These are phyloP conservation scores for Ophiostoma populinum DNA, from an alignment of 2,329 filamentous ascomycete species.

Conservation along the genomic window DNA sequence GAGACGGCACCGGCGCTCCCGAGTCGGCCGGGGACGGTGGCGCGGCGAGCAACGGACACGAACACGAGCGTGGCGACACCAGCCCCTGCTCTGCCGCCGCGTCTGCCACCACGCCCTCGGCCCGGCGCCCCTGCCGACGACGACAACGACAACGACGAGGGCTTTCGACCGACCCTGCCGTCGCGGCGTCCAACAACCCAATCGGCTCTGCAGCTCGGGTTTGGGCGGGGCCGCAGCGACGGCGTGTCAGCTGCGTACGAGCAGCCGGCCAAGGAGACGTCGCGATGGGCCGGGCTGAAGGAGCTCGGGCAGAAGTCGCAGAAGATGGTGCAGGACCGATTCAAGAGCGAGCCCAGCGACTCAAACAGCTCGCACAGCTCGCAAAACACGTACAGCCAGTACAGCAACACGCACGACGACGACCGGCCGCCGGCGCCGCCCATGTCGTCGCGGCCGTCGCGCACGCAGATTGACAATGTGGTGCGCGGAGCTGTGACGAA, in stretches of 20 bases:
- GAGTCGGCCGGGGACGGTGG: conserved; percentile 2
- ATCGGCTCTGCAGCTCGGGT: conserved; percentile 16
- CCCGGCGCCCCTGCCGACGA: conserved; percentile 13
- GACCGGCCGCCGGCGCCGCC: conserved; percentile 35
- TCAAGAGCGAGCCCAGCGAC: too few species aligned
- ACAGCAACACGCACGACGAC: conserved; percentile 5
- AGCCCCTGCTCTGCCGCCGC: background rate
- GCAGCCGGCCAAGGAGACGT: too few species aligned
- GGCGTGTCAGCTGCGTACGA: too few species aligned
- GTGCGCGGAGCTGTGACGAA: conserved; percentile 2
- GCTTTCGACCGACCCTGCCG: conserved; percentile 34
- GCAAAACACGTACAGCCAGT: too few species aligned
- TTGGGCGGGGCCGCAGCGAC: conserved; percentile 4
- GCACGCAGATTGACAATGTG: conserved; percentile 31
- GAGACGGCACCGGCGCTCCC: conserved; percentile 4
- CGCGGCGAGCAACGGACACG: background rate
- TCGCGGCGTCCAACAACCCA: conserved; percentile 21
- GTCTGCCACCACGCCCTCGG: conserved; percentile 23
- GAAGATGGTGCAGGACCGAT: too few species aligned
- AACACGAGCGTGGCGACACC: background rate
- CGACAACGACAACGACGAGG: conserved; percentile 26
- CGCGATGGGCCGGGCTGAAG: too few species aligned
- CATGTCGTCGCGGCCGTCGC: conserved; percentile 31
- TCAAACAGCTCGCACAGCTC: too few species aligned
- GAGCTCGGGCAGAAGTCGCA: too few species aligned